Evolutionary conservation across 345 rosid species (phyloP), one percentile per base, ranked within the genome.

Genomic region (Arabis hirsuta): DNA sequence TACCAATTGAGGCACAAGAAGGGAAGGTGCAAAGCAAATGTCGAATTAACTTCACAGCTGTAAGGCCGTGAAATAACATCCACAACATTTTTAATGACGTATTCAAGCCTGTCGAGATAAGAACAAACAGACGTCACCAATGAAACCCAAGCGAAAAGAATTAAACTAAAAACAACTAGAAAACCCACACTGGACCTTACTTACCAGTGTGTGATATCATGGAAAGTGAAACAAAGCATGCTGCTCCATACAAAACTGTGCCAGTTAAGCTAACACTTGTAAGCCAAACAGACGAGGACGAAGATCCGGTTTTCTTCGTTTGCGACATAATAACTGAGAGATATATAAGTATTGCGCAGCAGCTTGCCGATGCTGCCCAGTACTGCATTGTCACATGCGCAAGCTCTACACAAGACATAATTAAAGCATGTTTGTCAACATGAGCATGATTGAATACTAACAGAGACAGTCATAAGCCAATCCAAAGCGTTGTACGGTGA

Each of bases 1-100:
- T 81, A 95, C 99, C 97, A n/a, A 95, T 80, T 26, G 96, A 95
- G 70, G 93, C 88, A 79, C 96, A 91, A 67, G 82, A 84, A 11
- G 96, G 92, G 65, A 95, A 95, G 4, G 88, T 81, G 61, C 73
- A 43, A 62, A 95, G 87, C 62, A 90, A 80, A 81, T 87, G 94
- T 74, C 74, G 91, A 81, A 88, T 81, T 38, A 91, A 73, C 48
- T 74, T 79, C 68, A 88, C 88, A 19, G 91, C 86, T 11, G 88
- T 88, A 67, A 88, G 59, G 57, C 97, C 99, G 72, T 95, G 99
- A 63, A 81, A 75, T 19, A 86, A 74, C 72, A 88, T 83, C 98
- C 97, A 95, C 71, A 81, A 12, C 51, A 85, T 71, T 65, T 85
- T 86, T 22, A 86, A 54, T 7, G 74, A 78, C 38, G 81, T 83